These are phyloP conservation scores for Zygotorulaspora sp. DNA, from an alignment of 805 yeast species.

Conservation along the genomic window DNA sequence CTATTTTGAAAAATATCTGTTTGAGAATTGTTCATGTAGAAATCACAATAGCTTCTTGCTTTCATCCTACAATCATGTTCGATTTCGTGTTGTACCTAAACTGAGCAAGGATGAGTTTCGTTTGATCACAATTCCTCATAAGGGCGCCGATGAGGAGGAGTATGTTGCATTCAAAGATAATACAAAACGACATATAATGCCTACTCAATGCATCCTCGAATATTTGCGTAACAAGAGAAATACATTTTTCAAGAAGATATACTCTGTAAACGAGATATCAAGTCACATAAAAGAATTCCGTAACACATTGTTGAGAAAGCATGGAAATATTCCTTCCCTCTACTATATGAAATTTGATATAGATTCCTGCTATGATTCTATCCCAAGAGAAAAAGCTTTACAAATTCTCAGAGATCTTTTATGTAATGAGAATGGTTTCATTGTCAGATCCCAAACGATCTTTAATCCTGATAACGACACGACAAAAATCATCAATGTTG, in stretches of 20 bases:
- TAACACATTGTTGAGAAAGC: slow-evolving; percentile 14
- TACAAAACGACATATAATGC: slow-evolving; percentile 39
- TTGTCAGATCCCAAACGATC: slow-evolving; percentile 28
- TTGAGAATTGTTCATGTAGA: slow-evolving; percentile 15
- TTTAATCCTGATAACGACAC: slow-evolving; percentile 19
- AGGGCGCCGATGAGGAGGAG: slow-evolving; percentile 35
- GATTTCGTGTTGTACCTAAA: slow-evolving; percentile 56
- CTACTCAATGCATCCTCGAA: slow-evolving; percentile 39
- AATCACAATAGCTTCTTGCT: slow-evolving; percentile 22
- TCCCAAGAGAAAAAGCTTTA: slow-evolving; percentile 47
- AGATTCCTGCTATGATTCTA: slow-evolving; percentile 68
- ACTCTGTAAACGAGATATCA: slow-evolving; percentile 47
- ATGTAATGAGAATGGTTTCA: slow-evolving; percentile 20
- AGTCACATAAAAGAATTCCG: slow-evolving; percentile 39
- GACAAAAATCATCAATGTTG: slow-evolving; percentile 13
- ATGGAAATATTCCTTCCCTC: slow-evolving; percentile 32
- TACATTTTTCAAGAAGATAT: slow-evolving; percentile 34
- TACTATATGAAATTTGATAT: slow-evolving; percentile 71
- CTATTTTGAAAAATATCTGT: slow-evolving; percentile 42
- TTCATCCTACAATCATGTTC: slow-evolving; percentile 37
- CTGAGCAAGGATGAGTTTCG: slow-evolving; percentile 47
- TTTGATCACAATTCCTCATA: slow-evolving; percentile 52
- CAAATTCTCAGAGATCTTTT: slow-evolving; percentile 29
- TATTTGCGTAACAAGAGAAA: slow-evolving; percentile 31
- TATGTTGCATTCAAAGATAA: slow-evolving; percentile 35